phyloP scores from a whole-genome alignment of 768 basidiomycete species.

The Lentinula edodes region DNA sequence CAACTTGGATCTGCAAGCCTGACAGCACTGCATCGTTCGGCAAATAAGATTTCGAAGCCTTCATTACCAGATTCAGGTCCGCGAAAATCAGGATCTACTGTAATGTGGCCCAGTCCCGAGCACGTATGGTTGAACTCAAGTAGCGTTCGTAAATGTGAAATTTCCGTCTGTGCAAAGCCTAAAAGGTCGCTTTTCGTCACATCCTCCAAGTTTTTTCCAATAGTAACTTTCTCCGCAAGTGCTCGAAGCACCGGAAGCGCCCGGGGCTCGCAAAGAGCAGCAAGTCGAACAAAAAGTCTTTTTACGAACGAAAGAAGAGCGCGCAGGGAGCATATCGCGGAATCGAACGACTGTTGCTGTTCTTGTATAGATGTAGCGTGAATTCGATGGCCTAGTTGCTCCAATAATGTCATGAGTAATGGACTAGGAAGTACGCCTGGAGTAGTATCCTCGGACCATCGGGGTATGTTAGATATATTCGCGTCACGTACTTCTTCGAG shows the following conservation, averaged over 20 bases:
- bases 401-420: conserved; percentile 72
- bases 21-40: not conserved
- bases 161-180: not conserved
- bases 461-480: not conserved
- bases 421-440: conserved; percentile 54
- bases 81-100: not conserved
- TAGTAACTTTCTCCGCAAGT: not conserved
- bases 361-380: not conserved
- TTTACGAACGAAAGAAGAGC: conserved; percentile 61
- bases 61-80: no score
- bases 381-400: conserved; percentile 65
- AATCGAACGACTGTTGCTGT: conserved; percentile 39
- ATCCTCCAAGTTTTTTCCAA: not conserved
- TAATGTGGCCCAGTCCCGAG: not conserved
- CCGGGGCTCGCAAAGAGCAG: conserved; percentile 18
- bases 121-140: not conserved
- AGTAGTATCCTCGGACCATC: not conserved
- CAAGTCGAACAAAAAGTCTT: conserved; percentile 53
- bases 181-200: no score
- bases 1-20: not conserved
- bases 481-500: conserved; percentile 30
- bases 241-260: not conserved
- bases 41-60: not conserved
- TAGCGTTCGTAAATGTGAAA: not conserved
- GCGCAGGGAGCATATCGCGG: conserved; percentile 30